phyloP scores from a whole-genome alignment of 768 basidiomycete species.

The Mrakia hoshinonis region DNA sequence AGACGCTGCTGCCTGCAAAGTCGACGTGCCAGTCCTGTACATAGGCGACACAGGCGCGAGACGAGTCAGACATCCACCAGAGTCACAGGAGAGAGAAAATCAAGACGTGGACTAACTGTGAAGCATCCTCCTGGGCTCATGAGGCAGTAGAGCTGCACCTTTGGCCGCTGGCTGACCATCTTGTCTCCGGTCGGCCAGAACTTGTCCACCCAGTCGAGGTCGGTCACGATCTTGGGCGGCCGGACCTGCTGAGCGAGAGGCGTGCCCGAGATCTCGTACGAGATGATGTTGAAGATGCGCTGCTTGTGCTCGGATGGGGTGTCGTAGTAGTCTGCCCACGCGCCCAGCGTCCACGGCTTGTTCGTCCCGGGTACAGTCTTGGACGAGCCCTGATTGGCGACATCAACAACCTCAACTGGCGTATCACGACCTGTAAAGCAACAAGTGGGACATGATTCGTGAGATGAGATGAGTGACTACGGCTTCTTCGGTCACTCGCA shows the following conservation, averaged over 20 bases:
- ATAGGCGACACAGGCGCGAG: neutral
- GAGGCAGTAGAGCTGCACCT: constrained; percentile 90
- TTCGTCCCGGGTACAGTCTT: constrained; percentile 16
- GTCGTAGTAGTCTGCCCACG: constrained; percentile 82
- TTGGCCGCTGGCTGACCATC: constrained; percentile 47
- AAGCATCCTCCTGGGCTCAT: constrained; percentile 91
- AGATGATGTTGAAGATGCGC: constrained; percentile 84
- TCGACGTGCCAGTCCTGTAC: constrained; percentile 93
- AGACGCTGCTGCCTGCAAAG: constrained; percentile 65
- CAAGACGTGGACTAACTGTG: constrained; percentile 58
- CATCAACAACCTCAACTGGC: constrained; percentile 25
- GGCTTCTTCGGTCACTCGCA: neutral
- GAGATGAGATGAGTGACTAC: neutral
- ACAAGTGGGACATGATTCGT: neutral
- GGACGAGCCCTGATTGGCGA: constrained; percentile 15
- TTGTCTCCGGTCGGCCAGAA: constrained; percentile 60
- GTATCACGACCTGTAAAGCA: constrained; percentile 8
- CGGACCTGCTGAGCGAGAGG: constrained; percentile 65
- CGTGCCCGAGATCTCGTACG: constrained; percentile 83
- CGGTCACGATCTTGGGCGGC: constrained; percentile 66
- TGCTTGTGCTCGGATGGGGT: constrained; percentile 49
- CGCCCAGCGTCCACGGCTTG: constrained; percentile 64
- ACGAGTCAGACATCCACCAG: constrained; percentile 5
- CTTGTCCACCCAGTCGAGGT: constrained; percentile 94
- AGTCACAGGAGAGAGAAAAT: neutral